phyloP scores from a whole-genome alignment of 805 yeast species.

The Lipomyces orientalis region DNA sequence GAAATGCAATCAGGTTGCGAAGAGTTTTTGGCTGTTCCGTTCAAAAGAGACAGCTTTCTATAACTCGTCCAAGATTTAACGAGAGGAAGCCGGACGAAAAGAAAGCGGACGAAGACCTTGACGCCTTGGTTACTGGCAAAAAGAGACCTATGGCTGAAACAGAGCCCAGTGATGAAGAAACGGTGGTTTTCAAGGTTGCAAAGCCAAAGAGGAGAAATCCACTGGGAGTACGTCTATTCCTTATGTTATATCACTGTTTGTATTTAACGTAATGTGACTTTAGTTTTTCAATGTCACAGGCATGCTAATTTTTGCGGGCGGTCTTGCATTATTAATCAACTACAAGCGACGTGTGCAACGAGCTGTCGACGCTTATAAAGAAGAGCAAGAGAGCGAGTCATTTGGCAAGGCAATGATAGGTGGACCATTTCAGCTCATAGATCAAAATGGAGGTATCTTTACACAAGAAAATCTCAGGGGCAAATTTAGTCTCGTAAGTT shows the following conservation, averaged over 20 bases:
- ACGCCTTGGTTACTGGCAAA: conserved; percentile 17
- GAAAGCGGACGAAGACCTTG: conserved; percentile 10
- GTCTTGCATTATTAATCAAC: conserved; percentile 18
- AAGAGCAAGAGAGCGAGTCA: conserved; percentile 24
- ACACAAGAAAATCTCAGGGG: conserved; percentile 79
- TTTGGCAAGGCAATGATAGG: conserved; percentile 89
- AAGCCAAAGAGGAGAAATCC: conserved; percentile 16
- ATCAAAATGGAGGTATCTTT: conserved; percentile 71
- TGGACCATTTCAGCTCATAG: conserved; percentile 79
- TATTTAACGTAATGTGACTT: not conserved
- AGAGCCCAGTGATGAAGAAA: conserved; percentile 16
- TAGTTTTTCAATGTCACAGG: conserved; percentile 30
- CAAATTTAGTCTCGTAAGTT: conserved; percentile 64
- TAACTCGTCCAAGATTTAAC: not conserved
- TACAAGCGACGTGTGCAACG: conserved; percentile 29
- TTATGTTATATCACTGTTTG: not conserved
- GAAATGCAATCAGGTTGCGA: not conserved
- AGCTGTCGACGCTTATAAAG: conserved; percentile 26
- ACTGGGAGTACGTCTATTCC: conserved; percentile 19
- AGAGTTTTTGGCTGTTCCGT: not conserved
- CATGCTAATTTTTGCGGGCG: conserved; percentile 16
- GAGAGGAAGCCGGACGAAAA: conserved; percentile 9
- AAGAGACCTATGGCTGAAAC: conserved; percentile 18
- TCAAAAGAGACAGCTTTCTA: conserved; percentile 5
- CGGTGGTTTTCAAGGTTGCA: conserved; percentile 24